phyloP scores from a whole-genome alignment of 441 rosid species.

The Aquilaria agallochum region DNA sequence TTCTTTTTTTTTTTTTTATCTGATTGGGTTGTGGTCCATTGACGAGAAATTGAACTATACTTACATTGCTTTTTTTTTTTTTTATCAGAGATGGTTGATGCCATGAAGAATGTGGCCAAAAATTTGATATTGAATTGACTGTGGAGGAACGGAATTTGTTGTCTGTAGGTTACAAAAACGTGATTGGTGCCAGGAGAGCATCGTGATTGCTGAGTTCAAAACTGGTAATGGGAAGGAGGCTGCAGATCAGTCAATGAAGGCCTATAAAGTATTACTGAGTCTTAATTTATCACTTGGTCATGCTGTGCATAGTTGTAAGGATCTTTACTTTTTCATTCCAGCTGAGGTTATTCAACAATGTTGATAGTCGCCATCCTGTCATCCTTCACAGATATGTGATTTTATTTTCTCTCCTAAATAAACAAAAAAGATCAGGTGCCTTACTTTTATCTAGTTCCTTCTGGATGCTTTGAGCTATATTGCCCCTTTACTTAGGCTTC shows the following conservation, averaged over 20 bases:
- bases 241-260: slow-evolving; percentile 35
- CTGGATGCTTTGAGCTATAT: no score
- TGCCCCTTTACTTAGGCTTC: no score
- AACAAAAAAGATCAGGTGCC: no score
- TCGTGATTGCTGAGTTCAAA: slow-evolving; percentile 45
- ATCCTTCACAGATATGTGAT: no score
- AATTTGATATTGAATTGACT: slow-evolving; percentile 31
- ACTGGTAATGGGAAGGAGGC: slow-evolving; percentile 27
- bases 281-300: no score
- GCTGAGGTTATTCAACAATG: no score
- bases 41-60: background rate
- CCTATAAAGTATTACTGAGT: slow-evolving; percentile 28
- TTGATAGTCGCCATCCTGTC: no score
- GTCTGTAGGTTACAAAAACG: slow-evolving; percentile 41
- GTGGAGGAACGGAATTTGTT: slow-evolving; percentile 41
- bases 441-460: no score
- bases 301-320: background rate
- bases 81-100: slow-evolving; percentile 34
- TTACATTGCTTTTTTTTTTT: background rate
- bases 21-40: background rate
- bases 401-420: no score
- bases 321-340: background rate
- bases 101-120: slow-evolving; percentile 40
- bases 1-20: background rate
- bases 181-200: slow-evolving; percentile 40